Conservation (phyloP, 2,329 filamentous ascomycete species). For the Ampelomyces quisqualis region DNA sequence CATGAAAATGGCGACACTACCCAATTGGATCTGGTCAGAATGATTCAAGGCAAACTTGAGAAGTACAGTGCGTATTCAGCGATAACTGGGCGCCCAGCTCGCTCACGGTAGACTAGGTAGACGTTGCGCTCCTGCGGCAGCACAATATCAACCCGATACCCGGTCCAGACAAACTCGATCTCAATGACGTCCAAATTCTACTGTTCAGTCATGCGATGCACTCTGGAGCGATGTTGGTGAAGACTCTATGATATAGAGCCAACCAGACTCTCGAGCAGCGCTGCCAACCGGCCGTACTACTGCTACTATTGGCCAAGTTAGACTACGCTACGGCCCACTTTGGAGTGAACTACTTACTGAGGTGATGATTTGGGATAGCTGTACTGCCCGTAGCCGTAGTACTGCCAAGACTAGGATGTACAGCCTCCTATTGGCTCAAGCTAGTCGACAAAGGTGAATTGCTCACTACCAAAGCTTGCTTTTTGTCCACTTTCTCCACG, state of each 20-base stretch:
- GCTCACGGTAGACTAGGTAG: not conserved
- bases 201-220: too few relatives aligned
- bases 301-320: not conserved
- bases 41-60: not conserved
- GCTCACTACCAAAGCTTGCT: not conserved
- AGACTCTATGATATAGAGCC: too few relatives aligned
- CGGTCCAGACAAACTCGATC: not conserved
- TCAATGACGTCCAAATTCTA: not conserved
- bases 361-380: not conserved
- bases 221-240: too few relatives aligned
- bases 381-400: not conserved
- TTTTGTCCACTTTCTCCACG: not conserved
- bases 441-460: not conserved
- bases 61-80: not conserved
- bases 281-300: not conserved
- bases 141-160: not conserved
- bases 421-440: not conserved
- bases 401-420: not conserved
- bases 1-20: not conserved
- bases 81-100: not conserved
- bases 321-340: not conserved
- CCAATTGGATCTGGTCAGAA: not conserved
- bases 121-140: not conserved
- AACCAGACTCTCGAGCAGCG: too few relatives aligned
- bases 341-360: not conserved